Percentiles rank a stretch among this genome's conserved stretches.
These are phyloP conservation scores for Cyclanthera cordifolia DNA, from an alignment of 306 rosid genomes.

Conservation along the genomic window DNA sequence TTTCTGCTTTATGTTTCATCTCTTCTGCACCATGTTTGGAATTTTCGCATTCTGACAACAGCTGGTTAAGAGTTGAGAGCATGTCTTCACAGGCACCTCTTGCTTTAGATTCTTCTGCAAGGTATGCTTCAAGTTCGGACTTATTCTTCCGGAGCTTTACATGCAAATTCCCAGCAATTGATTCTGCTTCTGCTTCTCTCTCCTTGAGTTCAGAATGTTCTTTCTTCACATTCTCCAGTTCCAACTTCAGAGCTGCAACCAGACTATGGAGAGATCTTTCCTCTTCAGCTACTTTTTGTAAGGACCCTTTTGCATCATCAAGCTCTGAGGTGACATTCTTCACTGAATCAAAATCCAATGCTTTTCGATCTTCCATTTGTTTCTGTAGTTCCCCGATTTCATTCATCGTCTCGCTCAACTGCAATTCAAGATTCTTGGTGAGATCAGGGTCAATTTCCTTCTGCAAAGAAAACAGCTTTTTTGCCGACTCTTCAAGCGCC, in stretches of 20 bases:
- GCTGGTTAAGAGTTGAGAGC: slow-evolving; percentile 60
- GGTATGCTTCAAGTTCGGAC: slow-evolving; percentile 69
- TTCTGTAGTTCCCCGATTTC: slow-evolving; percentile 58
- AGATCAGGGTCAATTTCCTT: slow-evolving; percentile 55
- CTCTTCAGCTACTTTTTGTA: slow-evolving; percentile 80
- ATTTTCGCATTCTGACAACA: slow-evolving; percentile 52
- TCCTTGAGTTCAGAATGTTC: slow-evolving; percentile 74
- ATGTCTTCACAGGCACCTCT: slow-evolving; percentile 71
- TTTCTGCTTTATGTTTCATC: slow-evolving; percentile 55
- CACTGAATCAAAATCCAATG: slow-evolving; percentile 57
- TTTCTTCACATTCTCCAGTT: slow-evolving; percentile 72
- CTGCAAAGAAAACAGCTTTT: slow-evolving; percentile 42
- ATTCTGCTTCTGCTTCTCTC: slow-evolving; percentile 81
- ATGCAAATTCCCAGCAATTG: slow-evolving; percentile 66
- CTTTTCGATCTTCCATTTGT: slow-evolving; percentile 64
- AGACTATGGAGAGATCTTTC: slow-evolving; percentile 64
- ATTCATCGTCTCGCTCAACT: slow-evolving; percentile 41
- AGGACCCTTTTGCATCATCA: slow-evolving; percentile 75
- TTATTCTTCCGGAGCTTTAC: slow-evolving; percentile 61
- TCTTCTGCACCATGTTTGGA: slow-evolving; percentile 64
- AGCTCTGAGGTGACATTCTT: slow-evolving; percentile 66
- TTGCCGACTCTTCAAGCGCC: slow-evolving; percentile 48
- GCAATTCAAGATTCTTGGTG: slow-evolving; percentile 46
- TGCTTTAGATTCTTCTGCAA: slow-evolving; percentile 60
- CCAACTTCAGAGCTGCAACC: slow-evolving; percentile 66